Conservation (phyloP, 2,329 filamentous ascomycete species). For the Elsinoe fawcettii region DNA sequence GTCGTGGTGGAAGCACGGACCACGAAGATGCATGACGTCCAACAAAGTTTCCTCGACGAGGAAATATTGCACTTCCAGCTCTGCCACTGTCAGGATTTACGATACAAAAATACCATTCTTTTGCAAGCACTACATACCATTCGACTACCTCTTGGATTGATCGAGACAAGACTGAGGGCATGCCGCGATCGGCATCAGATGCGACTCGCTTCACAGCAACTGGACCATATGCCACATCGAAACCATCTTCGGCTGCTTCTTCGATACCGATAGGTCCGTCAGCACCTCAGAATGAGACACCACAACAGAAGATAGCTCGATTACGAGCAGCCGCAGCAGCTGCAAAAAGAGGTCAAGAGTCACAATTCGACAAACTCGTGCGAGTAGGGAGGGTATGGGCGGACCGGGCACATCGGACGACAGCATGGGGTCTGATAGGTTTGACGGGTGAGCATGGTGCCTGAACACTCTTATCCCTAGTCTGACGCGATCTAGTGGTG, state of each 20-base stretch:
- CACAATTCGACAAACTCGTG: slow-evolving; percentile 47
- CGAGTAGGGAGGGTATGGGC: slow-evolving; percentile 48
- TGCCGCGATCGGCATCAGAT: slow-evolving; percentile 65
- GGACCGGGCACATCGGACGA: slow-evolving; percentile 53
- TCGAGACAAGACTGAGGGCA: slow-evolving; percentile 19
- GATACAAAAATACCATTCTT: too few species aligned
- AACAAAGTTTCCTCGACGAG: slow-evolving; percentile 8
- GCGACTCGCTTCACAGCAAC: slow-evolving; percentile 71
- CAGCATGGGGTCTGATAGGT: slow-evolving; percentile 53
- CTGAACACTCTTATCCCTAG: neutral
- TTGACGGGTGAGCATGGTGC: slow-evolving; percentile 46
- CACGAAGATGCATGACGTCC: slow-evolving; percentile 10
- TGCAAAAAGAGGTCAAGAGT: slow-evolving; percentile 44
- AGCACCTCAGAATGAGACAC: slow-evolving; percentile 42
- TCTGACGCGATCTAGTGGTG: slow-evolving; percentile 39
- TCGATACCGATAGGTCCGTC: slow-evolving; percentile 24
- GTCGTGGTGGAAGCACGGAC: slow-evolving; percentile 1
- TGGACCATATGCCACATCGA: slow-evolving; percentile 61
- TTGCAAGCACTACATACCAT: slow-evolving; percentile 15
- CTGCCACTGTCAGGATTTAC: neutral
- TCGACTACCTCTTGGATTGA: neutral
- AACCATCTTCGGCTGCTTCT: slow-evolving; percentile 37
- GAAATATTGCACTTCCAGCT: neutral
- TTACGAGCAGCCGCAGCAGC: slow-evolving; percentile 42
- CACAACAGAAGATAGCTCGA: slow-evolving; percentile 47